phyloP scores from a whole-genome alignment of 495 filamentous ascomycete genomes.

The Neurospora pannonica region DNA sequence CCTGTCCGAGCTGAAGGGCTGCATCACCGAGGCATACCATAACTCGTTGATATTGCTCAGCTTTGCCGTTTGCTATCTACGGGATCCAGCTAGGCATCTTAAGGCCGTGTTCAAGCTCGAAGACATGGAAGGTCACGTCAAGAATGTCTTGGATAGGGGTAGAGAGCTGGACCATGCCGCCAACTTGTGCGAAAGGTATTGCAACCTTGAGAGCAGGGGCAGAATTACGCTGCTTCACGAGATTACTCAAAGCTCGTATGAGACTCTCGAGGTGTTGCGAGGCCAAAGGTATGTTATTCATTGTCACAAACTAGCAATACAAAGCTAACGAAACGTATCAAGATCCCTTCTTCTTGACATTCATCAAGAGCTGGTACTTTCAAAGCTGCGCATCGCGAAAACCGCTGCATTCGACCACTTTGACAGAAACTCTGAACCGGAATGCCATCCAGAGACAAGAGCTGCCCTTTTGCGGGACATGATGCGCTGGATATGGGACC shows the following conservation, averaged over 20 bases:
- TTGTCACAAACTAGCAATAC: not conserved
- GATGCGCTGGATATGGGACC: slow-evolving; percentile 5
- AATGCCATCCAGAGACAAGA: slow-evolving; percentile 20
- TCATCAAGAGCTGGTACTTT: not conserved
- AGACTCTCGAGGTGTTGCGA: not conserved
- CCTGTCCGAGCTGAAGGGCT: not conserved
- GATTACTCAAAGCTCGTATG: not conserved
- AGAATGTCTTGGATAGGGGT: not conserved
- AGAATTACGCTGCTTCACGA: not conserved
- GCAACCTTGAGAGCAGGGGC: not conserved
- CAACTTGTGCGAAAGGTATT: not conserved
- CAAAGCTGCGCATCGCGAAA: slow-evolving; percentile 8
- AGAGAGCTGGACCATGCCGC: not conserved
- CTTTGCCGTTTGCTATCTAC: not conserved
- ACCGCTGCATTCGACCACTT: slow-evolving; percentile 21
- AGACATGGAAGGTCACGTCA: not conserved
- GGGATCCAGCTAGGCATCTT: not conserved
- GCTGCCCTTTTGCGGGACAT: slow-evolving; percentile 16
- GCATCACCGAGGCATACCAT: not conserved
- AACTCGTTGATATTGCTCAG: not conserved
- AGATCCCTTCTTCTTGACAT: not conserved
- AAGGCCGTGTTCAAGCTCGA: not conserved
- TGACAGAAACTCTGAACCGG: slow-evolving; percentile 17
- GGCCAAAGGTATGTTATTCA: not conserved
- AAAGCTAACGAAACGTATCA: not conserved